Evolutionary conservation across 2,329 filamentous ascomycete species (phyloP).

Genomic region (Dactylellina leptospora): DNA sequence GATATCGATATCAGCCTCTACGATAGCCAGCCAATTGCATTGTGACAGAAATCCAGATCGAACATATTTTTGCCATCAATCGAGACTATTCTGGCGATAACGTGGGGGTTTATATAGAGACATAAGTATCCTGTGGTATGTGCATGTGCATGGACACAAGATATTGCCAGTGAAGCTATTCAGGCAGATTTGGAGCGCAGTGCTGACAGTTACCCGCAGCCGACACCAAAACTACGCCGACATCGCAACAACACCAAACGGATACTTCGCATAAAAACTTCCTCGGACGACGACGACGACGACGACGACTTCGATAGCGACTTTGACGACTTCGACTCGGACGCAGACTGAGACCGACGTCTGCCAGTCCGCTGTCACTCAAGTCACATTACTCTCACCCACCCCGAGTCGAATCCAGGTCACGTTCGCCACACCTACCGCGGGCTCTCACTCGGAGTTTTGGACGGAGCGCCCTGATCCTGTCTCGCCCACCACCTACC

Average conservation of each 20-base stretch:
- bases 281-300: no score
- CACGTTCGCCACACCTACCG: slow-evolving; percentile 8
- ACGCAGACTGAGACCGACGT: no score
- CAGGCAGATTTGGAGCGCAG: slow-evolving; percentile 30
- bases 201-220: slow-evolving; percentile 41
- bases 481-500: neutral
- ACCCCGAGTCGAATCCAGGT: neutral
- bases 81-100: neutral
- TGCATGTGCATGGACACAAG: slow-evolving; percentile 18
- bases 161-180: slow-evolving; percentile 2
- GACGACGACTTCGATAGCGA: no score
- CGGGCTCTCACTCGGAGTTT: neutral
- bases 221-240: slow-evolving; percentile 34
- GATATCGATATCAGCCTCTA: neutral
- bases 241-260: slow-evolving; percentile 30
- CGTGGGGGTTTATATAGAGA: slow-evolving; percentile 2
- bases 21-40: slow-evolving; percentile 30
- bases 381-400: neutral
- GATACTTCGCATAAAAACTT: no score
- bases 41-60: slow-evolving; percentile 38
- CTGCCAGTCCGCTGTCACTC: no score
- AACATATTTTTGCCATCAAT: slow-evolving; percentile 2
- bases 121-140: slow-evolving; percentile 23
- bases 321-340: no score
- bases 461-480: neutral